Evolutionary conservation across 2,329 filamentous ascomycete genomes (phyloP), one percentile per base, ranked within the genome.

Genomic region (Tympanopsis confertula): DNA sequence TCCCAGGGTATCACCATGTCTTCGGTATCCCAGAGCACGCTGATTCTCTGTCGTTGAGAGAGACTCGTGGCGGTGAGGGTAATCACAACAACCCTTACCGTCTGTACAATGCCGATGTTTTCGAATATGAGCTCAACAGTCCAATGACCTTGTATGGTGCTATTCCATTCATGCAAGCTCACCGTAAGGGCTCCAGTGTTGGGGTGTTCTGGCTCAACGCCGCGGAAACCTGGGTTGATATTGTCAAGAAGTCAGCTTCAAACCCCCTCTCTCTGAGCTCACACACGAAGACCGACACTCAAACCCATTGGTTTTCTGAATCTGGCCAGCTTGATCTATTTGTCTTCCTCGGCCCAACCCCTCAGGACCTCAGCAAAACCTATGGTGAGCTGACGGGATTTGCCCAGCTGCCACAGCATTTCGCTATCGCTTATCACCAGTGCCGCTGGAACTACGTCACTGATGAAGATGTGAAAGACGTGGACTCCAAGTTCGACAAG

Each of bases 371-470:
- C 30, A 82, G 81, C 45, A 82, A 80, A 50, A 77, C 74, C 20
- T 98, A 94, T 55, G 79, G 81, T 44, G 86, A 94, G 56, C 74
- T 98, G 35, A 98, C 91, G 5, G 91, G 91, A 19, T 89, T 80
- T 51, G 91, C 87, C 20, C 81, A 88, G 42, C 74, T 98, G 59
- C 91, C 91, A 2, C 87, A 94, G 51, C 82, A 91, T 45, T 95
- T 95, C 50, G 74, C 89, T 2, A 78, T 98, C 47, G 91, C 77
- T 12, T 95, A 96, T 59, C 91, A 98, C 54, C 91, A 98, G 58
- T 96, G 91, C 58, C 83, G 91, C 49, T 98, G 91, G 91, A 98
- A 98, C 63, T 98, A 98, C 55, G 81, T 95, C 40, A 93, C 86
- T 1, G 89, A 95, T 50, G 87, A 95, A 45, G 91, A 98, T 59